phyloP scores from a whole-genome alignment of 345 rosid genomes.

The Gossypium australe region DNA sequence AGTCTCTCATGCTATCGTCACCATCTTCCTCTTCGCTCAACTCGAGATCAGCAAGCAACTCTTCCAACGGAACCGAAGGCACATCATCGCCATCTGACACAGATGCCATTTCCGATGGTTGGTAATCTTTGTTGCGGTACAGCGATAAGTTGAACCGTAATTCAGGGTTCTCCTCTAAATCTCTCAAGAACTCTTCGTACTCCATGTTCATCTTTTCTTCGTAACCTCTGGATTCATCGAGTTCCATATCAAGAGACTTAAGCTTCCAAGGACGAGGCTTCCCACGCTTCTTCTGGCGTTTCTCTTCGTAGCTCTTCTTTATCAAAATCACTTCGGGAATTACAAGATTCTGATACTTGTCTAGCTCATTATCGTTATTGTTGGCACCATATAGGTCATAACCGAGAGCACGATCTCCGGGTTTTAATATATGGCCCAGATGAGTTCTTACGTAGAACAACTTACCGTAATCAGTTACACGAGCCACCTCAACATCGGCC shows the following conservation, averaged over 20 bases:
- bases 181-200: slow-evolving; percentile 55
- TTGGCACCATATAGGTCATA: slow-evolving; percentile 46
- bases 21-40: slow-evolving; percentile 14
- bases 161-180: slow-evolving; percentile 54
- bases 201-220: slow-evolving; percentile 33
- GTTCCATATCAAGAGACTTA: slow-evolving; percentile 44
- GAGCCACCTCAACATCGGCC: slow-evolving; percentile 49
- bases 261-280: slow-evolving; percentile 39
- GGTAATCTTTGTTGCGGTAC: slow-evolving; percentile 47
- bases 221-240: slow-evolving; percentile 39
- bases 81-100: slow-evolving; percentile 41
- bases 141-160: slow-evolving; percentile 43
- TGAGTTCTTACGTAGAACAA: slow-evolving; percentile 45
- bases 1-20: slow-evolving; percentile 33
- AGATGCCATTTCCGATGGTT: slow-evolving; percentile 39
- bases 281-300: slow-evolving; percentile 39
- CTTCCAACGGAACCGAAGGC: background rate
- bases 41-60: background rate
- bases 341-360: slow-evolving; percentile 25
- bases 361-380: slow-evolving; percentile 46
- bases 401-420: slow-evolving; percentile 54
- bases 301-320: slow-evolving; percentile 58
- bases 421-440: slow-evolving; percentile 48
- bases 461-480: slow-evolving; percentile 43
- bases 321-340: slow-evolving; percentile 47